Conservation (phyloP, 2,329 filamentous ascomycete species). For the Xylariaceae sp. region DNA sequence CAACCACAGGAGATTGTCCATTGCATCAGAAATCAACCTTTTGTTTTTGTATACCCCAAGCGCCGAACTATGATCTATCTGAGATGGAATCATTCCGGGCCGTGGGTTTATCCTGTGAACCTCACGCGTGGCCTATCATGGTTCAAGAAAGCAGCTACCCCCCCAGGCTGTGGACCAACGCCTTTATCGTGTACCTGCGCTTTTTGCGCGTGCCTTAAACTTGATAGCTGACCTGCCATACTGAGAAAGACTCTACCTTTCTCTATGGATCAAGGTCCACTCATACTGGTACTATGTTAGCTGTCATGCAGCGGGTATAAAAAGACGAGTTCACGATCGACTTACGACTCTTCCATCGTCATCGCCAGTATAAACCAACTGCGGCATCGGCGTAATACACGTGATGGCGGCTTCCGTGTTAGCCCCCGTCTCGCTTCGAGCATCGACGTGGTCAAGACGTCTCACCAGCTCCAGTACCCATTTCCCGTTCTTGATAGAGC, state of each 20-base stretch:
- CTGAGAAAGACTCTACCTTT: conserved; percentile 55
- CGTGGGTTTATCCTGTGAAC: conserved; percentile 18
- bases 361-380: conserved; percentile 89
- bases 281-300: conserved; percentile 56
- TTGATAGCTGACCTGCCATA: conserved; percentile 11
- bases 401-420: conserved; percentile 76
- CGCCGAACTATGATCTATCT: neutral
- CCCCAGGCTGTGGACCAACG: neutral
- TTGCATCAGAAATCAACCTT: conserved; percentile 10
- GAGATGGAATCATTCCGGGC: conserved; percentile 4
- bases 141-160: neutral
- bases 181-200: conserved; percentile 29
- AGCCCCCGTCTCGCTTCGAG: conserved; percentile 62
- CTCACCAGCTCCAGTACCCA: conserved; percentile 83
- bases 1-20: conserved; percentile 10
- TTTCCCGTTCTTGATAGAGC: conserved; percentile 61
- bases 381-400: conserved; percentile 82
- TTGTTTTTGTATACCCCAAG: conserved; percentile 8
- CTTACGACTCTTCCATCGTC: conserved; percentile 89
- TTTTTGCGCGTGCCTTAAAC: conserved; percentile 26
- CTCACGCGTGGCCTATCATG: neutral
- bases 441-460: conserved; percentile 79
- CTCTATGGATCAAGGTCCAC: conserved; percentile 65
- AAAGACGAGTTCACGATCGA: conserved; percentile 34
- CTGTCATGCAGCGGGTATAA: neutral